Evolutionary conservation across 2,329 filamentous ascomycete genomes (phyloP).

Genomic region (Fusarium annulatum): DNA sequence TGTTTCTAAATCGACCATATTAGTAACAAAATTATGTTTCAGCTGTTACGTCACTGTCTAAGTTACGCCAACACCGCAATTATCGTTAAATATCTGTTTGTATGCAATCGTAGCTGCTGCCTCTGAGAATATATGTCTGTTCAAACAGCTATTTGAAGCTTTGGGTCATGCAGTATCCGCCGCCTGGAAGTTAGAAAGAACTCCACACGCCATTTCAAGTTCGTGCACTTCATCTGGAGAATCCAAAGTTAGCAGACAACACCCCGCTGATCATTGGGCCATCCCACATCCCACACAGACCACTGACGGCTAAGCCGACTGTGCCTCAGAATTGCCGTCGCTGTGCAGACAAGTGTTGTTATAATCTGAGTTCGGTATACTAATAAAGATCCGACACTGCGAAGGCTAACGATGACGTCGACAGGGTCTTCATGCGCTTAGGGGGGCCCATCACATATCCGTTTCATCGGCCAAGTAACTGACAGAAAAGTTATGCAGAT

Average conservation of each 20-base stretch:
- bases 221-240: slow-evolving; percentile 8
- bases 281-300: slow-evolving; percentile 23
- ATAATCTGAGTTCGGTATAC: slow-evolving; percentile 8
- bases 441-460: slow-evolving; percentile 6
- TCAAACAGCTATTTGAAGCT: not conserved
- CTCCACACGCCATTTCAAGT: not conserved
- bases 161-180: not conserved
- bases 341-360: slow-evolving; percentile 1
- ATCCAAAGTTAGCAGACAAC: slow-evolving; percentile 17
- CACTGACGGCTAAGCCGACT: slow-evolving; percentile 42
- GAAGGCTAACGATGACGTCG: slow-evolving; percentile 23
- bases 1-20: not conserved
- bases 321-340: slow-evolving; percentile 36
- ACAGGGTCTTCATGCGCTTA: slow-evolving; percentile 9
- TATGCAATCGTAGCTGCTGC: not conserved
- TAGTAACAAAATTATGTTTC: not conserved
- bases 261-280: slow-evolving; percentile 36
- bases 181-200: not conserved
- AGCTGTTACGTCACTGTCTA: slow-evolving; percentile 3
- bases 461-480: slow-evolving; percentile 23
- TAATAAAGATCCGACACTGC: slow-evolving; percentile 18
- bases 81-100: not conserved
- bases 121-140: not conserved
- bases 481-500: slow-evolving; percentile 1
- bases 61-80: not conserved